Base-by-base conservation (phyloP, 116 monocot genomes). In the Papilionanthe hybrid region DNA sequence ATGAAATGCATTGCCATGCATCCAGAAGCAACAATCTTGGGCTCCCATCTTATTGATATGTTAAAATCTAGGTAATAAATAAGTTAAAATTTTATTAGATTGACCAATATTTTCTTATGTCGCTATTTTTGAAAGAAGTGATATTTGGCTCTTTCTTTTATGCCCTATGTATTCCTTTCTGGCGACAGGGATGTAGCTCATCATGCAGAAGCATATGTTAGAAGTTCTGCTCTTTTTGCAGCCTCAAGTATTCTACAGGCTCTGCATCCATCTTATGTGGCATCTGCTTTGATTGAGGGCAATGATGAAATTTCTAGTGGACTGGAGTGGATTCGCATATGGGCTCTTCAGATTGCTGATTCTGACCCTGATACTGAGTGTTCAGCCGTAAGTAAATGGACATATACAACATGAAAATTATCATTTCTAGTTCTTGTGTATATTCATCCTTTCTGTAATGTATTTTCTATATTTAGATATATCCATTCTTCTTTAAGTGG, bases 171-270 rank as follows among this genome's bases (percentile, higher is more conserved):
- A 44, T 63, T 67, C 45, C 43, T 44, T 43, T 73, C 73, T 9
- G 7, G 18, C 49, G n/a, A 4, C 89, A 99, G 99, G 93, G 86
- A 84, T 58, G 78, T 99, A 30, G 88, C 90, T 15, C 82, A 92
- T 82, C 99, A 99, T 88, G 81, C 88, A 9, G 99, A 99, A 80
- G 99, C 99, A 82, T 99, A 93, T 92, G 99, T 99, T 15, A 93
- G 99, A 81, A 91, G 95, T 83, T 91, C 99, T 56, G 92, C 90
- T 42, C 85, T 95, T 27, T 99, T 93, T 86, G 88, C 95, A 58
- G 90, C 93, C 72, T 95, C 93, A 44, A 93, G 99, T 79, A 89
- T 92, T 79, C 42, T 99, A 58, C 67, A 75, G 68, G 81, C 99
- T 80, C 76, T 99, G 55, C 99, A 99, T 86, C 99, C 99, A 17